Percentiles rank a stretch among this genome's conserved stretches.
These are phyloP conservation scores for Moringa oleifera DNA, from an alignment of 345 rosid species.

Conservation along the genomic window DNA sequence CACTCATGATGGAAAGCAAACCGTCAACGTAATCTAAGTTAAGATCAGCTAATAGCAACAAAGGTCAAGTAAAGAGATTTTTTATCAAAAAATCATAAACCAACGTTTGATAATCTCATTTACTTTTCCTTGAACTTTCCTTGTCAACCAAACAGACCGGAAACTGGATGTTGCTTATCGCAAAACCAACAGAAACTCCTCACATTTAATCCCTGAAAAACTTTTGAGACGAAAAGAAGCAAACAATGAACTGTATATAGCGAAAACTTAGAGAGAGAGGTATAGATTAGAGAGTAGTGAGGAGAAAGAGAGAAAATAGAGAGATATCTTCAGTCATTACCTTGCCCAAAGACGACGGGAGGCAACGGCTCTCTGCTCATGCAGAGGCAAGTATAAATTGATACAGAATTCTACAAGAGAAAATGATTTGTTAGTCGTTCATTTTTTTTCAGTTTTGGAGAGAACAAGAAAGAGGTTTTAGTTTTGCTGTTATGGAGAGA, in stretches of 20 bases:
- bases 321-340: constrained; percentile 1
- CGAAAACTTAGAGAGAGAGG: not conserved
- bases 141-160: constrained; percentile 10
- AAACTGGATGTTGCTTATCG: not conserved
- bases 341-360: constrained; percentile 19
- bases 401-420: not conserved
- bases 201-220: constrained; percentile 18
- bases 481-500: constrained; percentile 20
- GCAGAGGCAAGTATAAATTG: not conserved
- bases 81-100: not conserved
- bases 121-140: not conserved
- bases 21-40: not conserved
- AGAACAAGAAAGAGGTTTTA: constrained; percentile 6
- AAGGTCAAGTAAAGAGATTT: not conserved
- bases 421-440: not conserved
- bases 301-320: no score
- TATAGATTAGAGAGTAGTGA: constrained; percentile 3
- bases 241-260: not conserved
- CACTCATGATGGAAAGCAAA: not conserved
- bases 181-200: not conserved
- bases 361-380: constrained; percentile 11
- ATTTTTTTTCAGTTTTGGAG: not conserved
- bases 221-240: constrained; percentile 7
- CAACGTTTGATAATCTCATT: not conserved
- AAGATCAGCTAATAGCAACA: not conserved